Base-by-base conservation (phyloP, 768 basidiomycete genomes). In the Agrocybe chaxingu region DNA sequence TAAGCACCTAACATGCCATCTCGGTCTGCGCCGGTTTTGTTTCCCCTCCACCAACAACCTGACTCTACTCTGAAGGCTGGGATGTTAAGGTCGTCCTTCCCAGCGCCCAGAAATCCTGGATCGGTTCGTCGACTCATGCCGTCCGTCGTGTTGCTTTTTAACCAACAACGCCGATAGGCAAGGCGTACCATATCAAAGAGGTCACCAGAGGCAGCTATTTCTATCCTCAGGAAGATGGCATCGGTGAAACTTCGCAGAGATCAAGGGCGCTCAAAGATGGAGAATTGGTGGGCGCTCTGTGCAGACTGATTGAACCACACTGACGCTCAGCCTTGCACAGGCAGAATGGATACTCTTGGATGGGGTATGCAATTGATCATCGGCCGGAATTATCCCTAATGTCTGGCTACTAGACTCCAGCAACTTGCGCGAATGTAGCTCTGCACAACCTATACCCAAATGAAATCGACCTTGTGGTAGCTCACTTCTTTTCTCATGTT, bases 301-400 rank as follows among this genome's bases (percentile, higher is more conserved):
- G 50, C 33, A 31, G 3, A 8, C 4, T 42, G 33, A 24, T 34
- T 31, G 33, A 39, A 41, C 8, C 38, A 24, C 29, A 38, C 36
- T 19, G 11, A 47, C 42, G 30, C 39, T 36, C 30, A 18, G 13
- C 19, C 30, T 56, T 24, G 42, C 38, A 31, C 45, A 76, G 77
- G 81, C 81, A 19, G 92, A 97, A 70, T 98, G 95, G 95, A 83
- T 97, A 50, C 77, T 98, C 19, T 70, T 97, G 5, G 89, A 92
- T 52, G 90, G 89, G 11, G 90, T 92, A 70, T 50, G 78, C 11
- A 34, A 19, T 31, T 29, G 24, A 18, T 18, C 8, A 13, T 67
- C 13, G 16, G 11, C 16, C 6, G 41, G 18, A 12, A 45, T 30
- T 32, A 18, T 2, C 29, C 33, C 12, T n/a, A 45, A 45, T 24